Conservation (phyloP, 176 grass and related monocot genomes). For the Hordeum marinum region DNA sequence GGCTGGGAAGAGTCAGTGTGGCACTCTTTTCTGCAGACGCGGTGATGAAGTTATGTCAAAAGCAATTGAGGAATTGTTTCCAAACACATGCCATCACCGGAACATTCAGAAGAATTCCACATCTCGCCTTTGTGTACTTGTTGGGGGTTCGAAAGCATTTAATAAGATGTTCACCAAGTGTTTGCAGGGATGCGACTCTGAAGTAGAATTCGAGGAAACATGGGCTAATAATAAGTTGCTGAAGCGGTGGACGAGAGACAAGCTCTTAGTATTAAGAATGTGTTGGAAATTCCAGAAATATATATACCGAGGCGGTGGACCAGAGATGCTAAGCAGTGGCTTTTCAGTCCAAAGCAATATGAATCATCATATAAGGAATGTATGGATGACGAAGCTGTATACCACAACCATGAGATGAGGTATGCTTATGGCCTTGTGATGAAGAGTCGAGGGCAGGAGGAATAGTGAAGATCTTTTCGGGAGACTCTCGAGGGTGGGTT, state of each 20-base stretch:
- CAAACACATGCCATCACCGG: constrained; percentile 47
- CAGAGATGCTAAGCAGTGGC: constrained; percentile 65
- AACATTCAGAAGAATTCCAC: constrained; percentile 66
- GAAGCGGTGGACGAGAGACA: not conserved
- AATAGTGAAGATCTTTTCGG: constrained; percentile 55
- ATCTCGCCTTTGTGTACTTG: constrained; percentile 55
- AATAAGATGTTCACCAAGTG: constrained; percentile 71
- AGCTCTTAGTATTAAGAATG: constrained; percentile 65
- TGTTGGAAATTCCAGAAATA: constrained; percentile 47
- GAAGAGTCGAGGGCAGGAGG: constrained; percentile 54
- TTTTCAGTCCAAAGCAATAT: constrained; percentile 55
- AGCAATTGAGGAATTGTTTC: constrained; percentile 65
- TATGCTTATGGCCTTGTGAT: constrained; percentile 68
- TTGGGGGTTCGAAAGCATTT: constrained; percentile 36
- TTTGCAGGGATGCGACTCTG: constrained; percentile 56
- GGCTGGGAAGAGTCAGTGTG: too few species aligned
- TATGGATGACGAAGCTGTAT: constrained; percentile 43
- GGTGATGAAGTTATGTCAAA: constrained; percentile 47
- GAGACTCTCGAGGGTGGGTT: constrained; percentile 39
- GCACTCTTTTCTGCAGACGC: too few species aligned
- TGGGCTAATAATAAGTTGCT: constrained; percentile 78
- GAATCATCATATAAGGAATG: constrained; percentile 56
- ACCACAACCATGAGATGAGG: constrained; percentile 60
- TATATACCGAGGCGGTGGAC: constrained; percentile 76
- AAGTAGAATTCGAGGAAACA: constrained; percentile 58